A percentile compares a stretch with the other conserved stretches of the same genome.
These are phyloP conservation scores for Eucalyptus regnans DNA, from an alignment of 345 rosid genomes.

Conservation along the genomic window DNA sequence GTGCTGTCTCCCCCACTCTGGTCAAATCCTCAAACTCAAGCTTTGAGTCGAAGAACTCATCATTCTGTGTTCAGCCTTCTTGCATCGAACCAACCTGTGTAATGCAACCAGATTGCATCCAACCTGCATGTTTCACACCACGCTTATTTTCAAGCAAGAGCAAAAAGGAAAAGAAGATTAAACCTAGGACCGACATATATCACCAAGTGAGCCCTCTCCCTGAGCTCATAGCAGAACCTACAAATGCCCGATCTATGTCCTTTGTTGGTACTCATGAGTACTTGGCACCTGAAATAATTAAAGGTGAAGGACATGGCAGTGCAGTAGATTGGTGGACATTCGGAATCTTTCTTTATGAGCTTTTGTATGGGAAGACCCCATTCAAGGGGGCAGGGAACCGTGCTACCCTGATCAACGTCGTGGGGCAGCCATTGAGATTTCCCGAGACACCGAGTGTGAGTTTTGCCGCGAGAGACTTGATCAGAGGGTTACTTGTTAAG, in stretches of 20 bases:
- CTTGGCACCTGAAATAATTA: constrained; percentile 31
- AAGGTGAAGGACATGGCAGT: constrained; percentile 39
- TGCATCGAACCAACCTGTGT: constrained; percentile 8
- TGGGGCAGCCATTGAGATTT: constrained; percentile 29
- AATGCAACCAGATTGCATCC: constrained; percentile 11
- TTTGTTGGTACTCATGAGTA: constrained; percentile 38
- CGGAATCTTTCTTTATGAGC: constrained; percentile 30
- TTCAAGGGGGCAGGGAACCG: constrained; percentile 32
- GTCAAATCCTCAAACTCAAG: constrained; percentile 1
- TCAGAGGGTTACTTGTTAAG: constrained; percentile 32
- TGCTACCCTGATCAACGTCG: constrained; percentile 27
- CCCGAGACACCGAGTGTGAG: constrained; percentile 27
- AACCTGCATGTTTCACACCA: constrained; percentile 5
- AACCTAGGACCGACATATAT: background rate
- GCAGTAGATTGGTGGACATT: constrained; percentile 47
- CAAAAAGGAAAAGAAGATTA: constrained; percentile 1
- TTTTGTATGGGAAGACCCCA: constrained; percentile 29
- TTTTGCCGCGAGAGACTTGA: constrained; percentile 24
- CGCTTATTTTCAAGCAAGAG: background rate
- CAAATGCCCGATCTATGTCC: constrained; percentile 33
- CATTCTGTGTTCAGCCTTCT: constrained; percentile 10
- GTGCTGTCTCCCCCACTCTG: constrained; percentile 8
- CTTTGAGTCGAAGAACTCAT: background rate
- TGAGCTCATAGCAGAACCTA: constrained; percentile 32
- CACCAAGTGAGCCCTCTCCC: constrained; percentile 21